A percentile compares a stretch with the other conserved stretches of the same genome.
Conservation (phyloP, 352 stramenopile species). For the Globisporangium carolinianum region DNA sequence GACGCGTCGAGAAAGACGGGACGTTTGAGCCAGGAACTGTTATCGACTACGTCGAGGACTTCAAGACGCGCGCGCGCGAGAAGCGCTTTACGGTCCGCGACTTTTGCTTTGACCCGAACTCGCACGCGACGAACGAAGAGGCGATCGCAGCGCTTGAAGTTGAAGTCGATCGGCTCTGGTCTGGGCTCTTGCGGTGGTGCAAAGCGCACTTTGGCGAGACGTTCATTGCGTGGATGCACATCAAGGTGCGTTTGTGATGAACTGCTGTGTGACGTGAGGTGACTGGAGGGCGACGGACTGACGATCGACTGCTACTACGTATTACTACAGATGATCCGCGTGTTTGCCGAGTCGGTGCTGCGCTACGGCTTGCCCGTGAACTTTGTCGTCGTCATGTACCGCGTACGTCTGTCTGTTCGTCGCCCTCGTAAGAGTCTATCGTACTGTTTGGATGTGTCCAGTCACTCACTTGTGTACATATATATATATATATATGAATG, state of each 20-base stretch:
- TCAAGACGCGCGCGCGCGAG: conserved; percentile 90
- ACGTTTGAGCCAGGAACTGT: conserved; percentile 90
- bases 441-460: conserved; percentile 3
- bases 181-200: conserved; percentile 94
- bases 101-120: conserved; percentile 90
- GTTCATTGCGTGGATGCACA: conserved; percentile 98
- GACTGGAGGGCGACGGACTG: neutral
- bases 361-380: conserved; percentile 97
- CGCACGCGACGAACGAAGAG: conserved; percentile 84
- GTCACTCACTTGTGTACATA: neutral
- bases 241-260: conserved; percentile 79
- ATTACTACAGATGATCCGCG: conserved; percentile 75
- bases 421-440: neutral
- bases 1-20: conserved; percentile 79
- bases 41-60: conserved; percentile 93
- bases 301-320: too few relatives aligned
- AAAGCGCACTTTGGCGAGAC: conserved; percentile 97
- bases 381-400: conserved; percentile 87
- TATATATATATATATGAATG: too few relatives aligned
- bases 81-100: conserved; percentile 91
- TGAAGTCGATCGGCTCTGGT: conserved; percentile 93
- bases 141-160: conserved; percentile 80
- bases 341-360: conserved; percentile 97
- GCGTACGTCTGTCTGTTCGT: conserved; percentile 27
- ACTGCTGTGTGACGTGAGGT: neutral